Evolutionary conservation across 2,329 filamentous ascomycete species (phyloP), one percentile per base, ranked within the genome.

Genomic region (Sarocladium kiliense): DNA sequence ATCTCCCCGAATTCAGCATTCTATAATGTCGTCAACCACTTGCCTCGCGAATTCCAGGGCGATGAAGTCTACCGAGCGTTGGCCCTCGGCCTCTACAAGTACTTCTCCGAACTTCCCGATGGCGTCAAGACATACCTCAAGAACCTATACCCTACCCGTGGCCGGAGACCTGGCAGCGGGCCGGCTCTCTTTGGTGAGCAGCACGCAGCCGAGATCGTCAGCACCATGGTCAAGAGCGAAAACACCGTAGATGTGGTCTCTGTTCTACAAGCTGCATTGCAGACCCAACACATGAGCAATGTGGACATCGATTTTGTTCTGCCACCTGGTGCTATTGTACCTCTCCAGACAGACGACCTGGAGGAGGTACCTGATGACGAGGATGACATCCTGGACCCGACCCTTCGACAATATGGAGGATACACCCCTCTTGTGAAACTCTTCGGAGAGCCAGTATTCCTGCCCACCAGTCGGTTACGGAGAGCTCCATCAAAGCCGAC

Each of bases 31-130:
- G 94, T 99, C 69, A 86, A 89, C 68, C 85, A 92, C 68, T 81
- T 99, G 42, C 91, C 94, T 41, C 87, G 91, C 67, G 93, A 97
- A 68, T 91, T 92, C 71, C 94, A 97, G 75, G 93, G 93, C 65
- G 93, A 97, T 69, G 93, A 97, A 71, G 80, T 96, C 60, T 95
- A 88, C 72, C 86, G 94, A 45, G 94, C 88, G 18, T 80, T 99
- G 55, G 94, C 93, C 49, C 96, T 97, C 71, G 91, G 90, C 56
- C 78, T 99, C 62, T 88, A 87, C 76, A 97, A 96, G 70, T 99
- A 97, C 77, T 97, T 97, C 68, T 81, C 83, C 58, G 93, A 97
- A 72, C 78, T 99, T 54, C 85, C 92, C 21, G 82, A 88, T 55
- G 77, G 81, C 36, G 86, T 91, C 66, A 96, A 91, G 76, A 78